Evolutionary conservation across 2,329 filamentous ascomycete species (phyloP).

Genomic region (Cadophora sp.): DNA sequence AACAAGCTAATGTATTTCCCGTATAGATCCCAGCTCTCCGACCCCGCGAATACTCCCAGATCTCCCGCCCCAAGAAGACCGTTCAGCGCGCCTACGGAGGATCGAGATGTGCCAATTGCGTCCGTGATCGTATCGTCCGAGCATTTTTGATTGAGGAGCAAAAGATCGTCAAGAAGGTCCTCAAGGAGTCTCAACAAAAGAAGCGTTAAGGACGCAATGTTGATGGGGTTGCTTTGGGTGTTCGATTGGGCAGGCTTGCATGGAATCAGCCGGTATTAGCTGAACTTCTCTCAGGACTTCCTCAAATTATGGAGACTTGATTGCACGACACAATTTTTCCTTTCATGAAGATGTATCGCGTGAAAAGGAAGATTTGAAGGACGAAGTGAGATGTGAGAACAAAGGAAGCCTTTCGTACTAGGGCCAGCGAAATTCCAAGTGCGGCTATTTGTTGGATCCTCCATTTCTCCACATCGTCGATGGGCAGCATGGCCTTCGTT

Average conservation of each 20-base stretch:
- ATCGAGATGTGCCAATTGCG: conserved; percentile 97
- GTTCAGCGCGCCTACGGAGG: conserved; percentile 98
- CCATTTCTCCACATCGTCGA: not conserved
- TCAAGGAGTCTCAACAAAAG: conserved; percentile 92
- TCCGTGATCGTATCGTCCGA: conserved; percentile 96
- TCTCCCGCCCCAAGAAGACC: conserved; percentile 99
- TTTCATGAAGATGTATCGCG: not conserved
- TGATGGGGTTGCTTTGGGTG: conserved; percentile 44
- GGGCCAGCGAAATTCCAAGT: not conserved
- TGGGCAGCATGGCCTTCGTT: not conserved
- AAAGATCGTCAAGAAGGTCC: conserved; percentile 99
- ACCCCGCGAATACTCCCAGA: conserved; percentile 94
- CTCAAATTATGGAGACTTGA: conserved; percentile 39
- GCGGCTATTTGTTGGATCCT: not conserved
- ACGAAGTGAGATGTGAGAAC: not conserved
- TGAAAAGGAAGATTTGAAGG: not conserved
- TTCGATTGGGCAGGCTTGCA: conserved; percentile 44
- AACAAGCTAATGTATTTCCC: conserved; percentile 42
- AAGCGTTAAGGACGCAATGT: conserved; percentile 42
- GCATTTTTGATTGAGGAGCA: conserved; percentile 99
- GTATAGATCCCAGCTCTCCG: conserved; percentile 90
- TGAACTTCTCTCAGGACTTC: conserved; percentile 44
- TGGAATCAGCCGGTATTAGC: conserved; percentile 44
- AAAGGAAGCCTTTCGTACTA: not conserved
- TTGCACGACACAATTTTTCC: conserved; percentile 27